Evolutionary conservation across 306 rosid genomes (phyloP).

Genomic region (Amphicarpaea edgeworthii): DNA sequence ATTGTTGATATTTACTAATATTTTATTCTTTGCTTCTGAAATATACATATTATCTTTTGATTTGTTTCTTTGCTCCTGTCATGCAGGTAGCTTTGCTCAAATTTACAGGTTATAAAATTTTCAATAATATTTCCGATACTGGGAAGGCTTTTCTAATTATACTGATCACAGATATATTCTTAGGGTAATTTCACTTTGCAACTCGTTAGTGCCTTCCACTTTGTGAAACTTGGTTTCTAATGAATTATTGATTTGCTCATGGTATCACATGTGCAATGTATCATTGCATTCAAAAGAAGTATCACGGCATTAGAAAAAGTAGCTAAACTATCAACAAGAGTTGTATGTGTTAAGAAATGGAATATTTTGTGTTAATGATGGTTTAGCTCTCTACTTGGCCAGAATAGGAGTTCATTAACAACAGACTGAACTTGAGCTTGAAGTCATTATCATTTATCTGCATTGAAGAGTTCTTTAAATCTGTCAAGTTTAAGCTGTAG

Average conservation of each 20-base stretch:
- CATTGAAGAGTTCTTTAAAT: background rate
- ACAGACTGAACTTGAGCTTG: background rate
- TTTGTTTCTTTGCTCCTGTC: constrained; percentile 48
- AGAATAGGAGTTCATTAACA: background rate
- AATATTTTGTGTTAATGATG: constrained; percentile 15
- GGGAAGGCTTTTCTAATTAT: constrained; percentile 97
- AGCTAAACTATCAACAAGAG: constrained; percentile 16
- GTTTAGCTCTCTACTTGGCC: constrained; percentile 7
- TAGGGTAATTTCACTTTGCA: constrained; percentile 74
- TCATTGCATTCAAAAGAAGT: constrained; percentile 32
- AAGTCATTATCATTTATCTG: background rate
- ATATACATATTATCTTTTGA: constrained; percentile 11
- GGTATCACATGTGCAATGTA: constrained; percentile 10
- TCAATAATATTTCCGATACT: constrained; percentile 89
- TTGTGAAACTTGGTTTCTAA: constrained; percentile 25
- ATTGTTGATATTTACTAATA: constrained; percentile 19
- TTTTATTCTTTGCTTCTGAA: constrained; percentile 10
- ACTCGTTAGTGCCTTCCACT: constrained; percentile 20
- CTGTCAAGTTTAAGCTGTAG: background rate
- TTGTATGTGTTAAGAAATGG: background rate
- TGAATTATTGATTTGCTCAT: constrained; percentile 17
- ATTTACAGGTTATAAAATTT: constrained; percentile 91
- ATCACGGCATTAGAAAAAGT: constrained; percentile 17
- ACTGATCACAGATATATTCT: constrained; percentile 85
- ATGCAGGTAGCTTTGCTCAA: constrained; percentile 98